Conservation (phyloP, 164 flowering plant species). For the Platanus orientalis region DNA sequence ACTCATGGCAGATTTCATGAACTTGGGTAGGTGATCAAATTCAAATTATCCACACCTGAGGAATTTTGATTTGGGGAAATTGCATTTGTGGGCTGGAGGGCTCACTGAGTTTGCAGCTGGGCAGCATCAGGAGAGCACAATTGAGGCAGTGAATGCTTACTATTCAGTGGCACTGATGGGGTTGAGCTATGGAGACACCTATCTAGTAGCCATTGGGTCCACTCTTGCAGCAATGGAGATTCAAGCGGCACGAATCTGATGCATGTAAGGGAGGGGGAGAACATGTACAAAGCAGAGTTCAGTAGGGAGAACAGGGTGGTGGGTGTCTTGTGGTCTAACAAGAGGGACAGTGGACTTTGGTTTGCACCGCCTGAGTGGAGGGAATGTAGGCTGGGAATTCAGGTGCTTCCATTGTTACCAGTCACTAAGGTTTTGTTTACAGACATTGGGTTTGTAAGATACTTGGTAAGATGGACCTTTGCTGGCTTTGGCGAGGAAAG, state of each 20-base stretch:
- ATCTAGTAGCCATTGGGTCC: constrained; percentile 67
- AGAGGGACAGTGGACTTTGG: constrained; percentile 88
- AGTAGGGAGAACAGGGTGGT: constrained; percentile 60
- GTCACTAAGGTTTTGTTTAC: constrained; percentile 66
- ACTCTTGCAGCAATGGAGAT: constrained; percentile 68
- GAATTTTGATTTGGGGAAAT: constrained; percentile 73
- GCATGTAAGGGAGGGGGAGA: constrained; percentile 62
- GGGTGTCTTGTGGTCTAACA: constrained; percentile 82
- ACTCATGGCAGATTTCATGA: constrained; percentile 78
- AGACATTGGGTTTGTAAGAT: constrained; percentile 43
- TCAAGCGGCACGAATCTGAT: constrained; percentile 73
- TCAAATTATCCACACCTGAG: constrained; percentile 61
- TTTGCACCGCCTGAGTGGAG: constrained; percentile 82
- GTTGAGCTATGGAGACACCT: constrained; percentile 75
- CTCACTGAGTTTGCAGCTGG: constrained; percentile 79
- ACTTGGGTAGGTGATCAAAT: constrained; percentile 33
- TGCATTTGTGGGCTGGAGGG: constrained; percentile 96
- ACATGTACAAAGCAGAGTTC: constrained; percentile 54
- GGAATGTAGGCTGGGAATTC: constrained; percentile 85
- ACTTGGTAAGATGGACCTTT: constrained; percentile 76
- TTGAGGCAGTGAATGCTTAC: constrained; percentile 85
- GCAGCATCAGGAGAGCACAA: constrained; percentile 80
- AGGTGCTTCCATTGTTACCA: constrained; percentile 71
- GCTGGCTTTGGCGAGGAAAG: constrained; percentile 67
- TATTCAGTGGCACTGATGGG: constrained; percentile 91